These are phyloP conservation scores for Ilex asprella DNA, from an alignment of 257 asterid genomes.

Conservation along the genomic window DNA sequence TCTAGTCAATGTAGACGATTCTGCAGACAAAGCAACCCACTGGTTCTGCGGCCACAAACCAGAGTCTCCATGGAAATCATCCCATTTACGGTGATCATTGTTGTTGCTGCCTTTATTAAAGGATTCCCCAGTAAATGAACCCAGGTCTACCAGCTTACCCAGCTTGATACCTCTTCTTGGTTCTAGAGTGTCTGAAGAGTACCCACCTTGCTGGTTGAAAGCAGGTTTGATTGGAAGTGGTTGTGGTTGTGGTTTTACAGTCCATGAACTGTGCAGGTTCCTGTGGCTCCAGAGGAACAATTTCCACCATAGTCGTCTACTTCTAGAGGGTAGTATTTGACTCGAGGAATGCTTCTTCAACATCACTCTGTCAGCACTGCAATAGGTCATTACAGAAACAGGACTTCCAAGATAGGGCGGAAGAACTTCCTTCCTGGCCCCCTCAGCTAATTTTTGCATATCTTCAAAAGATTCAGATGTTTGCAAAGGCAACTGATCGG, in stretches of 20 bases:
- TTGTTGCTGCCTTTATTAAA: conserved; percentile 19
- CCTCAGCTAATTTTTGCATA: conserved; percentile 38
- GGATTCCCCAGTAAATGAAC: conserved; percentile 25
- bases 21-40: conserved; percentile 68
- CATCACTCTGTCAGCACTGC: conserved; percentile 67
- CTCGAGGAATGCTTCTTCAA: conserved; percentile 76
- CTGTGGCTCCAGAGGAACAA: conserved; percentile 79
- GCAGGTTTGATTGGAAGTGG: conserved; percentile 22
- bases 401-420: conserved; percentile 31
- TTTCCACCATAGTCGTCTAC: conserved; percentile 72
- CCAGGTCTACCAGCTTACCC: conserved; percentile 30
- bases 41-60: conserved; percentile 80
- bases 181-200: conserved; percentile 70
- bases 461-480: conserved; percentile 52
- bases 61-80: conserved; percentile 41
- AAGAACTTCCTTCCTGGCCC: conserved; percentile 17
- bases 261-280: conserved; percentile 32
- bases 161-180: conserved; percentile 27
- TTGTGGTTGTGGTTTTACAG: conserved; percentile 13
- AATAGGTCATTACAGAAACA: conserved; percentile 33
- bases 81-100: conserved; percentile 31
- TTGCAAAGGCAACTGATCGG: conserved; percentile 18
- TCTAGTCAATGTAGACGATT: conserved; percentile 43
- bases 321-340: conserved; percentile 70
- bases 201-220: conserved; percentile 56